Percentiles rank a stretch among this genome's conserved stretches.
These are phyloP conservation scores for Actinidia arguta DNA, from an alignment of 179 eudicot species.

Conservation along the genomic window DNA sequence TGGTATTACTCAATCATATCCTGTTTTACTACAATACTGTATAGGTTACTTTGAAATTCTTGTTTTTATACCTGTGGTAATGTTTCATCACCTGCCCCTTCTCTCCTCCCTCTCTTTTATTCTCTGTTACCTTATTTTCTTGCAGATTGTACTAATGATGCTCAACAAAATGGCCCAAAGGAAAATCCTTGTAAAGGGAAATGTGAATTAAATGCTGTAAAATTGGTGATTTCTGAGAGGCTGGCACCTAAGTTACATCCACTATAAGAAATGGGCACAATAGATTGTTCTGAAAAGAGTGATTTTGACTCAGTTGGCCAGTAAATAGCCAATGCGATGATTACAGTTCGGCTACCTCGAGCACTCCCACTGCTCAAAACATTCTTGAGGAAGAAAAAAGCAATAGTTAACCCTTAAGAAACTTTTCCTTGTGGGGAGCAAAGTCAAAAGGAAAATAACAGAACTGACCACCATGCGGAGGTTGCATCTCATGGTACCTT, in stretches of 20 bases:
- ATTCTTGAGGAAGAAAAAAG: constrained; percentile 71
- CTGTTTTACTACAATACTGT: not conserved
- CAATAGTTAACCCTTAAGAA: constrained; percentile 35
- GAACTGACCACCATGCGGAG: constrained; percentile 20
- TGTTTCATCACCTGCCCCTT: not conserved
- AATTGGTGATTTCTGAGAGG: constrained; percentile 35
- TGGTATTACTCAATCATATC: constrained; percentile 43
- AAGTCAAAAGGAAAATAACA: constrained; percentile 32
- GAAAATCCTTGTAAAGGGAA: constrained; percentile 29
- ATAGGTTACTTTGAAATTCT: not conserved
- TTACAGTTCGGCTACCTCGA: constrained; percentile 81
- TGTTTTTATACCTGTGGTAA: not conserved
- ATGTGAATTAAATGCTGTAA: constrained; percentile 39
- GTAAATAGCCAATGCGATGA: constrained; percentile 78
- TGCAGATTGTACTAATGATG: constrained; percentile 43
- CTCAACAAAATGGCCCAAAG: constrained; percentile 26
- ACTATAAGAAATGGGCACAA: constrained; percentile 43
- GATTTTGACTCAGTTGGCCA: constrained; percentile 72
- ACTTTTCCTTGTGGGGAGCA: constrained; percentile 23
- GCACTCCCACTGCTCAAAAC: constrained; percentile 88
- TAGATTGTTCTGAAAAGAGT: constrained; percentile 54
- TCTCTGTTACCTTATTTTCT: not conserved
- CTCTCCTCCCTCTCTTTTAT: not conserved
- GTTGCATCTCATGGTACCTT: constrained; percentile 51
- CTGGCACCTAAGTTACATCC: constrained; percentile 42